Base-by-base conservation (phyloP, 208 protist genomes). In the Herpetomonas muscarum region DNA sequence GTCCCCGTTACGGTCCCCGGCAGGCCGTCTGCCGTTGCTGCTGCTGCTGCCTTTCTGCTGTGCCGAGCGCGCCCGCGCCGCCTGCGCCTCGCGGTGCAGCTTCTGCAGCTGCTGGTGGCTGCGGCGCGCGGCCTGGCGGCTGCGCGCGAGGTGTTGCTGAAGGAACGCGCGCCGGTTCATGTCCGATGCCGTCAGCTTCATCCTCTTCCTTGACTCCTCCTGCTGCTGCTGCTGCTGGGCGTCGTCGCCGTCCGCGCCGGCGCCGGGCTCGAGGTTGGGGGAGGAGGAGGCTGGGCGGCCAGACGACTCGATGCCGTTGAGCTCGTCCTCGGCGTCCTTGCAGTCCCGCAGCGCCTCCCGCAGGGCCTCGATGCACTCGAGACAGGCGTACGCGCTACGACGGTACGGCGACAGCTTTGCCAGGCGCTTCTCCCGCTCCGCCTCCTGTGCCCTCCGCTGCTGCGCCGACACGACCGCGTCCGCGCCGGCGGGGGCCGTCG, bases 341-440 rank as follows among this genome's bases (percentile, higher is more conserved):
- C 49, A 39, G 21, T 71, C 37, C 13, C 50, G 22, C n/a, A 73
- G 41, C n/a, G 44, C 32, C 24, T 55, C 32, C 0, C 66, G 61
- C n/a, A 79, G 57, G 1, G 56, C 26, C 25, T 62, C 39, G 34
- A 79, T 74, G 45, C 46, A 56, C 25, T 68, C 59, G 1, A 74
- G 48, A 21, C 60, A 69, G 7, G 63, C 44, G 37, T 78, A 78
- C 45, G 72, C 71, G 17, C 49, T 24, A 21, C 61, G 71, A 21
- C 67, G 61, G 53, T 78, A 78, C 26, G 49, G 47, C 5, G 71
- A 65, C 24, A 78, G 65, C 28, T 55, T 47, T 2, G 59, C 55
- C 4, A 77, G 47, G 21, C 49, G 24, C 41, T 53, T 67, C 50
- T 47, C 48, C 1, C 48, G 41, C 15, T 53, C 49, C n/a, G 59